Conservation (phyloP, 371 early-diverging fungal species). For the Rhizopus arrhizus region DNA sequence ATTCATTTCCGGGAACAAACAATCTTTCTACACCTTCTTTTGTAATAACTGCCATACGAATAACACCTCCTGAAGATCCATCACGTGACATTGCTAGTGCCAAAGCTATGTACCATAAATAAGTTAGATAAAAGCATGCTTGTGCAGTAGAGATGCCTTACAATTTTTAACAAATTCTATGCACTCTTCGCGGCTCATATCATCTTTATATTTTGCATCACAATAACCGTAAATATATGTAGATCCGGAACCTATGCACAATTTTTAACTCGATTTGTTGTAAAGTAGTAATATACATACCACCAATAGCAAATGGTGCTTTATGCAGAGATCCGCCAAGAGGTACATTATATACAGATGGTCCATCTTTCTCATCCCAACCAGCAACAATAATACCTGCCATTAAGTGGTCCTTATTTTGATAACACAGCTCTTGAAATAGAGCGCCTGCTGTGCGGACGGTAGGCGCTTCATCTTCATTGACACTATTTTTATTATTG, state of each 20-base stretch:
- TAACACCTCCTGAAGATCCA: slow-evolving; percentile 98
- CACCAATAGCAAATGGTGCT: slow-evolving; percentile 96
- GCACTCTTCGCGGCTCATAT: slow-evolving; percentile 91
- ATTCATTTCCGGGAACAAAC: slow-evolving; percentile 88
- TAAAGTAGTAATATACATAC: slow-evolving; percentile 26
- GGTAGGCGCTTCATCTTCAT: slow-evolving; percentile 83
- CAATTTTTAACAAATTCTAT: slow-evolving; percentile 94
- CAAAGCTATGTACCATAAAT: slow-evolving; percentile 62
- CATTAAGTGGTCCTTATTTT: slow-evolving; percentile 86
- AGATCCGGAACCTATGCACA: slow-evolving; percentile 84
- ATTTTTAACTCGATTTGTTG: too few species aligned
- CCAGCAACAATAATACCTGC: slow-evolving; percentile 99
- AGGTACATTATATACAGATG: slow-evolving; percentile 91
- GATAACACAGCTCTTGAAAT: slow-evolving; percentile 94
- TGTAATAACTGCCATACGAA: slow-evolving; percentile 95
- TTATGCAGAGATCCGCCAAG: slow-evolving; percentile 95
- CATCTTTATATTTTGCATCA: slow-evolving; percentile 84
- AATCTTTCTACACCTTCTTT: slow-evolving; percentile 89
- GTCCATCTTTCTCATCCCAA: slow-evolving; percentile 94
- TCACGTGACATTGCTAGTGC: slow-evolving; percentile 97
- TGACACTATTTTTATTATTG: slow-evolving; percentile 59
- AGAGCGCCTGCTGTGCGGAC: slow-evolving; percentile 94
- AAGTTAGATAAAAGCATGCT: not conserved
- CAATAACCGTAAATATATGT: slow-evolving; percentile 98
- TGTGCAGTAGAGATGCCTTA: slow-evolving; percentile 42